phyloP scores from a whole-genome alignment of 2,329 filamentous ascomycete species.

The Colletotrichum noveboracense region DNA sequence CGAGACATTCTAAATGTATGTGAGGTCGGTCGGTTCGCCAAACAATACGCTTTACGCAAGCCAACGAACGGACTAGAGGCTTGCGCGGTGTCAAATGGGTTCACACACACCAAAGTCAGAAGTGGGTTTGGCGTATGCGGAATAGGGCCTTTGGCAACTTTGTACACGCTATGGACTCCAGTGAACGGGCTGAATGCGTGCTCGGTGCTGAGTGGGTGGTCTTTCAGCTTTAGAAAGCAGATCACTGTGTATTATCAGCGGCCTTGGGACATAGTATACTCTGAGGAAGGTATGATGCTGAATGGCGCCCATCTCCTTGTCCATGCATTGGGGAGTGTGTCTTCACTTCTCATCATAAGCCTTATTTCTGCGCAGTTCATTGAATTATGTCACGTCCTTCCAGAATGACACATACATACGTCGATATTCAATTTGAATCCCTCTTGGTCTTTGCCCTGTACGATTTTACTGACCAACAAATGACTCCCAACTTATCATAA shows the following conservation, averaged over 20 bases:
- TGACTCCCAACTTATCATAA: background rate
- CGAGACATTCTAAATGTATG: background rate
- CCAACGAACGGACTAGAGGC: background rate
- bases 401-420: background rate
- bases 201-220: background rate
- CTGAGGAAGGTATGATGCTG: background rate
- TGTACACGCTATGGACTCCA: background rate
- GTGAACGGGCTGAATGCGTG: background rate
- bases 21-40: background rate
- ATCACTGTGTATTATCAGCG: background rate
- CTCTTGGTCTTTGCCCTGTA: background rate
- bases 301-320: background rate
- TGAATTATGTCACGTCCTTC: background rate
- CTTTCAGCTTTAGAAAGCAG: background rate
- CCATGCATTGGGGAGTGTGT: background rate
- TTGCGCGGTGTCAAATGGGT: background rate
- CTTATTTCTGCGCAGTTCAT: background rate
- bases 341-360: background rate
- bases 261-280: background rate
- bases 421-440: background rate
- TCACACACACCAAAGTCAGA: background rate
- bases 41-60: background rate
- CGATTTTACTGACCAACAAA: background rate
- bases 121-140: background rate
- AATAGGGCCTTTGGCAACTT: background rate